Conservation (phyloP, 2,329 filamentous ascomycete species). For the Chaetoscypha palmicola region DNA sequence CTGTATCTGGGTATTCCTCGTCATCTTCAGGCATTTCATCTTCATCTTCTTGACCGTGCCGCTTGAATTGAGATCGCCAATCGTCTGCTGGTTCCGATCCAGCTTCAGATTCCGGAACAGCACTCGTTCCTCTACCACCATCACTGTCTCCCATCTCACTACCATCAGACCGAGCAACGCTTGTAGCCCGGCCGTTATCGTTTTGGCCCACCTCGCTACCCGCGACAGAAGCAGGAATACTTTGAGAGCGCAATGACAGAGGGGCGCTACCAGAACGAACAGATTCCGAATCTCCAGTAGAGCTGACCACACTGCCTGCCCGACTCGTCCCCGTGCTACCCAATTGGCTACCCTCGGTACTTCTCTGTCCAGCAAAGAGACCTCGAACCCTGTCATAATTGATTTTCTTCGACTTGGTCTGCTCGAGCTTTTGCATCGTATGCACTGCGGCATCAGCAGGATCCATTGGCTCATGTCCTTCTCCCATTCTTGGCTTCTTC, state of each 20-base stretch:
- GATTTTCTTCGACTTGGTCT: conserved; percentile 69
- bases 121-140: background rate
- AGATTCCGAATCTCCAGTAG: background rate
- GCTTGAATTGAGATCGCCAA: background rate
- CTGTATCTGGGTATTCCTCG: background rate
- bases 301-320: conserved; percentile 33
- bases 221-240: too few species aligned
- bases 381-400: conserved; percentile 60
- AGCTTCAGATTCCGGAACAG: background rate
- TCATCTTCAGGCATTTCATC: background rate
- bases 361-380: conserved; percentile 41
- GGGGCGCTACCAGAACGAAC: background rate
- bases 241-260: too few species aligned
- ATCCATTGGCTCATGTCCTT: conserved; percentile 59
- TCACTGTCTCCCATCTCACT: background rate
- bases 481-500: conserved; percentile 53
- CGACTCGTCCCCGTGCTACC: conserved; percentile 41
- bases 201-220: background rate
- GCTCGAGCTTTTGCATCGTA: conserved; percentile 56
- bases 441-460: conserved; percentile 63
- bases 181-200: background rate
- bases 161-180: background rate
- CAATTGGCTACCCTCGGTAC: conserved; percentile 35
- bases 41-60: background rate
- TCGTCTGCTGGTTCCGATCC: background rate